Percentiles rank a stretch among this genome's conserved stretches.
These are phyloP conservation scores for Blastocystis sp. DNA, from an alignment of 352 stramenopile species.

Conservation along the genomic window DNA sequence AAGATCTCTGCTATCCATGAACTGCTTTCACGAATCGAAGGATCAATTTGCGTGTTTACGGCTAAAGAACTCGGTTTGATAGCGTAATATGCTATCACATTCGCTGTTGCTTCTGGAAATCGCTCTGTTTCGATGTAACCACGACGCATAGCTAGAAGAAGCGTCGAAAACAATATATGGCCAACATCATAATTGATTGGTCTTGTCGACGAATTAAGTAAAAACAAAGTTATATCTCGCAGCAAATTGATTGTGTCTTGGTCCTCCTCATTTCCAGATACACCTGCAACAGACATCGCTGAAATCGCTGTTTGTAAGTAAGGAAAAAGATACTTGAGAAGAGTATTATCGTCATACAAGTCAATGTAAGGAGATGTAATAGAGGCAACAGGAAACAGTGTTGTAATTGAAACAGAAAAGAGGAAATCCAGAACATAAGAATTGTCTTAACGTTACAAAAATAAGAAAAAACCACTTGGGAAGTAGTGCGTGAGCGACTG, in stretches of 20 bases:
- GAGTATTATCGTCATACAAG: not conserved
- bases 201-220: not conserved
- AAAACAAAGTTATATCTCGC: not conserved
- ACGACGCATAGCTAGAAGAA: slow-evolving; percentile 43
- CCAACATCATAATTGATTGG: slow-evolving; percentile 34
- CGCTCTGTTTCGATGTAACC: slow-evolving; percentile 63
- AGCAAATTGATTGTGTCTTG: slow-evolving; percentile 45
- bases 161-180: not conserved
- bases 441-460: slow-evolving; percentile 1
- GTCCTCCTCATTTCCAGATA: slow-evolving; percentile 39
- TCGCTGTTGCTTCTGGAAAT: slow-evolving; percentile 26
- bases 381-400: not conserved
- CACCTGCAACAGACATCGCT: slow-evolving; percentile 24
- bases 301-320: not conserved
- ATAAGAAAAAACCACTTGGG: not conserved
- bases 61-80: not conserved
- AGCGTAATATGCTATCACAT: slow-evolving; percentile 30
- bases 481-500: slow-evolving; percentile 52
- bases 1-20: slow-evolving; percentile 41
- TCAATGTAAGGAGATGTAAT: slow-evolving; percentile 42
- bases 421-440: slow-evolving; percentile 26
- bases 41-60: not conserved
- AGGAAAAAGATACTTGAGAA: slow-evolving; percentile 26
- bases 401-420: not conserved
- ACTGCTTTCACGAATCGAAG: not conserved